Conservation (phyloP, 208 protist species). For the Wallacemonas sp. region DNA sequence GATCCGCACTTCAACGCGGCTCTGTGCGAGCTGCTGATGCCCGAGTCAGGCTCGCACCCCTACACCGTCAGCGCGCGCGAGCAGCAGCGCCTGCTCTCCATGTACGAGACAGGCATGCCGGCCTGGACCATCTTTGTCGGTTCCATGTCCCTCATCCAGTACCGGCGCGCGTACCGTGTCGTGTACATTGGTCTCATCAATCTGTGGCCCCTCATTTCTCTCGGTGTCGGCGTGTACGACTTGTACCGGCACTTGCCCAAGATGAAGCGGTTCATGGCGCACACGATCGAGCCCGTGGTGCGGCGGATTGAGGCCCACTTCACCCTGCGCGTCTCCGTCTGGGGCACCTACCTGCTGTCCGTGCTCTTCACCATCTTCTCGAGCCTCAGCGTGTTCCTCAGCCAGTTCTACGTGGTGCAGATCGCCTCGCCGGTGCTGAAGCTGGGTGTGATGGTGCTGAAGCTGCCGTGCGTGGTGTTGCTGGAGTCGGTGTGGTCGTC, state of each 20-base stretch:
- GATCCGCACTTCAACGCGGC: conserved; percentile 78
- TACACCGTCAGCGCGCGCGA: conserved; percentile 53
- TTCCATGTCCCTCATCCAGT: conserved; percentile 52
- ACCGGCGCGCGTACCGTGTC: conserved; percentile 62
- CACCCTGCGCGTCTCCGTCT: conserved; percentile 73
- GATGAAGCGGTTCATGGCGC: conserved; percentile 63
- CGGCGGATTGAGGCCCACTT: conserved; percentile 68
- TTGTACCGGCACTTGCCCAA: conserved; percentile 83
- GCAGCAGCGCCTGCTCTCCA: conserved; percentile 67
- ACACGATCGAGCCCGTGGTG: conserved; percentile 57
- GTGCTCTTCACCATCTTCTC: conserved; percentile 53
- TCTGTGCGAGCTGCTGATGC: conserved; percentile 72
- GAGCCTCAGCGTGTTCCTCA: conserved; percentile 55
- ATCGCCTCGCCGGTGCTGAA: conserved; percentile 36
- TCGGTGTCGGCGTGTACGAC: conserved; percentile 79
- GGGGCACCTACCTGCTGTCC: conserved; percentile 77
- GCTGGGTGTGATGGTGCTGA: conserved; percentile 36
- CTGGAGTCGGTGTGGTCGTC: conserved; percentile 49
- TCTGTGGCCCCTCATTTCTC: conserved; percentile 73
- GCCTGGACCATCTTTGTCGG: conserved; percentile 72
- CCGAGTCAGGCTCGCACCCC: conserved; percentile 56
- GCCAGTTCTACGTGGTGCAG: conserved; percentile 63
- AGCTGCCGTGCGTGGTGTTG: conserved; percentile 47
- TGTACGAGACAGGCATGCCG: conserved; percentile 84
- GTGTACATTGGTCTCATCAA: conserved; percentile 64